Evolutionary conservation across 2,329 filamentous ascomycete genomes (phyloP).

Genomic region (Talaromyces sp.): DNA sequence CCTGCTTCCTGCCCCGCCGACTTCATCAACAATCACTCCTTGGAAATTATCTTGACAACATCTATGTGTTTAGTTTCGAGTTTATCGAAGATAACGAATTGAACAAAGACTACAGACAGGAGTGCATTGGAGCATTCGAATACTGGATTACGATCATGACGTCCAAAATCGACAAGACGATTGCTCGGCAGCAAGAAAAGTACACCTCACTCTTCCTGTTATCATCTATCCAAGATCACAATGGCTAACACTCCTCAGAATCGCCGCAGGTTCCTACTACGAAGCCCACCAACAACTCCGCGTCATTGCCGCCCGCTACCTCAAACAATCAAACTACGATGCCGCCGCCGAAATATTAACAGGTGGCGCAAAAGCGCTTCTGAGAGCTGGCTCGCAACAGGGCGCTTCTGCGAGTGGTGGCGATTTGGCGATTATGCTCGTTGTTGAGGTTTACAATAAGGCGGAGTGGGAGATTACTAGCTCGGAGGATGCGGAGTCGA

Average conservation of each 20-base stretch:
- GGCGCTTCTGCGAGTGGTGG: slow-evolving; percentile 93
- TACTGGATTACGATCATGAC: slow-evolving; percentile 33
- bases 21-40: slow-evolving; percentile 1
- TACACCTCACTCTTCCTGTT: slow-evolving; percentile 30
- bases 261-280: slow-evolving; percentile 89
- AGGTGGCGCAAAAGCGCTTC: slow-evolving; percentile 77
- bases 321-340: slow-evolving; percentile 80
- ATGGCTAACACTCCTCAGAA: slow-evolving; percentile 52
- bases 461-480: slow-evolving; percentile 66
- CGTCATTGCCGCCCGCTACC: slow-evolving; percentile 89
- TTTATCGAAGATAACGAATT: background rate
- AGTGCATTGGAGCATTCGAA: no score
- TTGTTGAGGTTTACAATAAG: slow-evolving; percentile 89
- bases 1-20: slow-evolving; percentile 13
- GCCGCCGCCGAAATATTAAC: slow-evolving; percentile 85
- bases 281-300: slow-evolving; percentile 98
- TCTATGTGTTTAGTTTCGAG: background rate
- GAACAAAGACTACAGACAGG: background rate
- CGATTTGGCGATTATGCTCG: slow-evolving; percentile 79
- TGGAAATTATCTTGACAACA: background rate
- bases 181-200: slow-evolving; percentile 76
- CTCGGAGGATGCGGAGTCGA: slow-evolving; percentile 56
- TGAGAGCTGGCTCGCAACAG: slow-evolving; percentile 63
- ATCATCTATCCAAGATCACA: background rate
- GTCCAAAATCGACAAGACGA: slow-evolving; percentile 64